Base-by-base conservation (phyloP, 208 protist genomes). In the Leishmania lainsoni region DNA sequence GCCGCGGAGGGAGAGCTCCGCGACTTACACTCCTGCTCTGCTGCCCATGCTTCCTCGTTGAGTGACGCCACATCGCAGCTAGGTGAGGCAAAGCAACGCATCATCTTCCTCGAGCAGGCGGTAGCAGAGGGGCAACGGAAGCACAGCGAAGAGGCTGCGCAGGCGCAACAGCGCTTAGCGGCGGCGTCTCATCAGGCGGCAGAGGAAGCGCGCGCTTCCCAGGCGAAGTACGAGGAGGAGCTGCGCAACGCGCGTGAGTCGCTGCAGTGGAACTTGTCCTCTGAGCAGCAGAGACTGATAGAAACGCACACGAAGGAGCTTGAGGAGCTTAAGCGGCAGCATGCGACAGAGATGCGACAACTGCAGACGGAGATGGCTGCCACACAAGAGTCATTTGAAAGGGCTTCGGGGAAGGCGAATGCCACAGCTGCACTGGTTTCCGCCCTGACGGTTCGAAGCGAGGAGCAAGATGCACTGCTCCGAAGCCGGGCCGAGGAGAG, bases 281-380 rank as follows among this genome's bases (percentile, higher is more conserved):
- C 69, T 16, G 77, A 63, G 76, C 74, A 84, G 66, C 79, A 81
- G 76, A 12, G 76, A 17, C 76, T 86, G 22, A 29, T 45, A 9
- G 65, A 83, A 63, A 35, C 63, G 1, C 87, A 93, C 71, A 75
- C 76, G 69, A 78, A 58, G 4, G 80, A 85, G 59, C 26, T 90
- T 52, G 78, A 87, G 29, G 54, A 75, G 35, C 39, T 88, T 56
- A 78, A 81, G 76, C 75, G 58, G 49, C 69, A 81, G 58, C 75
- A 83, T 35, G 78, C 59, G 22, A 76, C 75, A 39, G 85, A 78
- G 63, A 51, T 88, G 5, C 68, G 56, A 12, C 78, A 80, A 74
- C 63, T 68, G 29, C 61, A 68, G 5, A 20, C 29, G 29, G 61
- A 68, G 61, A 42, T 80, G 26, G 68, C 75, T 1, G 56, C 85